A percentile compares a stretch with the other conserved stretches of the same genome.
Conservation (phyloP, 768 basidiomycete genomes). For the Rhodosporidiobolus odoratus region DNA sequence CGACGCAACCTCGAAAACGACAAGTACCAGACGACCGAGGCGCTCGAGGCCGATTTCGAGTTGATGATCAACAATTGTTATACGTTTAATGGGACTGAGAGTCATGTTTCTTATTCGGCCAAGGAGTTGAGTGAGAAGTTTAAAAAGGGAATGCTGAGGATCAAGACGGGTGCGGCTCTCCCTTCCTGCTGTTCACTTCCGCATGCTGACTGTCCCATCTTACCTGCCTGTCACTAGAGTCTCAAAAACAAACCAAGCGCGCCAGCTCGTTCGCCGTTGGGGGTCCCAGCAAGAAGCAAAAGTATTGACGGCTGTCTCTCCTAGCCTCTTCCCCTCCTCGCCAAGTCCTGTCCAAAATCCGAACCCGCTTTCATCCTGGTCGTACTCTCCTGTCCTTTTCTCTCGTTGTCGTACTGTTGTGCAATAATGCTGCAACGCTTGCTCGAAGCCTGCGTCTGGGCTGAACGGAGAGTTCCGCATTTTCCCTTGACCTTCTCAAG, state of each 20-base stretch:
- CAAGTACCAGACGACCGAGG: constrained; percentile 70
- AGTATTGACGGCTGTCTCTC: too few relatives aligned
- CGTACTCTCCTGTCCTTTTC: neutral
- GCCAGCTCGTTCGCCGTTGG: constrained; percentile 17
- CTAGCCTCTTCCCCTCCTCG: too few relatives aligned
- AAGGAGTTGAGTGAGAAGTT: constrained; percentile 27
- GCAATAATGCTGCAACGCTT: neutral
- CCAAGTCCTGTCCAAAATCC: neutral
- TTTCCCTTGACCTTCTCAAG: too few relatives aligned
- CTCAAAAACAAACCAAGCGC: constrained; percentile 22
- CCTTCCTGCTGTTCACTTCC: neutral
- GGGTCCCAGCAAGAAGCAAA: constrained; percentile 24
- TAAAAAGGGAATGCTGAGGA: constrained; percentile 14
- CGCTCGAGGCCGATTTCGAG: constrained; percentile 75
- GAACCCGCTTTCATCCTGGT: neutral
- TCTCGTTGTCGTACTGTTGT: neutral
- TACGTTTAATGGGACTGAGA: constrained; percentile 66
- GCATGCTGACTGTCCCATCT: neutral
- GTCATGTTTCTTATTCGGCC: constrained; percentile 26
- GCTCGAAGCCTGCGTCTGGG: too few relatives aligned
- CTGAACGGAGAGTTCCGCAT: too few relatives aligned
- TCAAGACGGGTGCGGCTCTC: constrained; percentile 22
- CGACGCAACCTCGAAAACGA: constrained; percentile 72
- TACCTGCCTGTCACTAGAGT: neutral
- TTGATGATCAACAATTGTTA: constrained; percentile 85